phyloP scores from a whole-genome alignment of 1,284 basidiomycete genomes.

The Phaffia rhodozyma region DNA sequence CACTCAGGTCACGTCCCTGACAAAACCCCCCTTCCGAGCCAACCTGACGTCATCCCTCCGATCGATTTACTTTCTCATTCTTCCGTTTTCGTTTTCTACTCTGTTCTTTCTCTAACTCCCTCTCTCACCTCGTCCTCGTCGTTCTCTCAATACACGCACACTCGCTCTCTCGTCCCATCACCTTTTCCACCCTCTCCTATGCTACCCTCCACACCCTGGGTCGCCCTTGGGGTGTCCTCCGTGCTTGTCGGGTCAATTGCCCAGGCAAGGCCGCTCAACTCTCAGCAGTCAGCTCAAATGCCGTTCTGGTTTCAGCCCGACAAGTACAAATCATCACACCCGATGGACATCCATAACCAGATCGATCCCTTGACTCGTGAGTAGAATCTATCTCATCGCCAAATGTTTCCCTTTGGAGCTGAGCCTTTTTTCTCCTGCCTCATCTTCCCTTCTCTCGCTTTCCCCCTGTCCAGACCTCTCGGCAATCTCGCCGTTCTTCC shows the following conservation, averaged over 20 bases:
- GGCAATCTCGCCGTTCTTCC: constrained; percentile 34
- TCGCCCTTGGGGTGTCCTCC: background rate
- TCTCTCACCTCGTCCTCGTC: no score
- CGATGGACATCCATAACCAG: constrained; percentile 15
- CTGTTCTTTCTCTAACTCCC: no score
- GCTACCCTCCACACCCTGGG: no score
- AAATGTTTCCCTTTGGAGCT: background rate
- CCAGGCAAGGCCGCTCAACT: background rate
- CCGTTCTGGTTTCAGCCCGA: background rate
- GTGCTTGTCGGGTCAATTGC: background rate
- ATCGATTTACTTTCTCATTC: no score
- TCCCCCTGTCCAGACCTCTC: constrained; percentile 25
- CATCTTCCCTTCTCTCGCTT: background rate
- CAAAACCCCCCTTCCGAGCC: no score
- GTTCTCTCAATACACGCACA: no score
- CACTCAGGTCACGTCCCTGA: no score
- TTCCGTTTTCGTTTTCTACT: no score
- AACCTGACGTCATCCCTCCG: no score
- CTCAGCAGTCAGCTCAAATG: background rate
- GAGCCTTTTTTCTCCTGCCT: background rate
- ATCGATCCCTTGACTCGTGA: constrained; percentile 27
- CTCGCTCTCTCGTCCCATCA: no score
- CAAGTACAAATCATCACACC: background rate
- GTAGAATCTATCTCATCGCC: background rate
- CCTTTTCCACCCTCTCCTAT: no score